Evolutionary conservation across 176 grass and related monocot species (phyloP), one percentile per base, ranked within the genome.

Genomic region (Rhipidocladum racemiflorum): DNA sequence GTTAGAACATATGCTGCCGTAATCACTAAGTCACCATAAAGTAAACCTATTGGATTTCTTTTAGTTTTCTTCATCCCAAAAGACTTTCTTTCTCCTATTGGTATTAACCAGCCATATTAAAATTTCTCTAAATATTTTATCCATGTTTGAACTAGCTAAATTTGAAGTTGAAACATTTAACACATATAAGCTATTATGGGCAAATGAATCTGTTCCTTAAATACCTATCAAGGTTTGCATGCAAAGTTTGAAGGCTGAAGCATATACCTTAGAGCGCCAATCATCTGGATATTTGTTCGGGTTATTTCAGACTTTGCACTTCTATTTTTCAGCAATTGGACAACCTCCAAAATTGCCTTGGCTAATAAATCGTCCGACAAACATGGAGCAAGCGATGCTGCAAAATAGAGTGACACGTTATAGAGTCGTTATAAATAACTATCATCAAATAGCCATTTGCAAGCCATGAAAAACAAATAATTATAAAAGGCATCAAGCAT

Each of bases 201-300:
- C 48, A 51, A 51, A 51, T 51, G 16, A 20, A 16, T 51, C 16
- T 18, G 48, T 17, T 49, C 15, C 46, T 49, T 49, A 49, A 49
- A 49, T 51, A n/a, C 48, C 16, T 20, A 51, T 6, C 12, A 67
- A 29, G 1, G 3, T 49, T 74, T 57, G 54, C 2, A 9, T 66
- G 7, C 43, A 75, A 25, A 64, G 8, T 76, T 81, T 68, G 53
- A 75, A 85, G 42, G 56, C 27, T 74, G 17, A 76, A 79, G 44
- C n/a, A 82, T 65, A 62, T 91, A 99, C 96, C 96, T 99, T 83
- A 99, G 80, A 87, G 96, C 89, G 54, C 96, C 96, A 82, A 99
- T 99, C 96, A 99, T 95, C 80, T 93, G 96, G 76, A 99, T 99
- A 82, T 95, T 99, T 79, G 96, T 95, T 74, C 96, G 86, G 20